Conservation (phyloP, 2,329 filamentous ascomycete genomes). For the Orbilia javanica region DNA sequence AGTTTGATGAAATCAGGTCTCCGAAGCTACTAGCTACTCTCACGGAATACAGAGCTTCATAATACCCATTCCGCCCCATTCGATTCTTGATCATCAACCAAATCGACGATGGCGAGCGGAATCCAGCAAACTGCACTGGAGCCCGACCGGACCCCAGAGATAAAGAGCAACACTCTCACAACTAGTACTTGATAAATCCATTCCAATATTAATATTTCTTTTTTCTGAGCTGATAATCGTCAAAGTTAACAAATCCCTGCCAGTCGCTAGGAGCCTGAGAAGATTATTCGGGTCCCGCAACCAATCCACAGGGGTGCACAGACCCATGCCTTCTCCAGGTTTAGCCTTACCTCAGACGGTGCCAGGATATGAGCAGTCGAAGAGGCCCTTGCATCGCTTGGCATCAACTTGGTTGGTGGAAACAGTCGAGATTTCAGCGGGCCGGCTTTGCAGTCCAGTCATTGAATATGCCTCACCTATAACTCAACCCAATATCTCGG, state of each 20-base stretch:
- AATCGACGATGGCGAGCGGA: too few relatives aligned
- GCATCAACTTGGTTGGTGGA: slow-evolving; percentile 44
- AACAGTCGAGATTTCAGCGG: background rate
- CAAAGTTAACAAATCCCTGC: too few relatives aligned
- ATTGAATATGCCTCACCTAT: slow-evolving; percentile 24
- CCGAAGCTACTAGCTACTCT: too few relatives aligned
- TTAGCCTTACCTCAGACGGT: slow-evolving; percentile 41
- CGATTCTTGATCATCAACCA: too few relatives aligned
- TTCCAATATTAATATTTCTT: too few relatives aligned
- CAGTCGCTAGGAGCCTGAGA: background rate
- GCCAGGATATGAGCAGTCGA: slow-evolving; percentile 1
- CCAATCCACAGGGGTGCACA: background rate
- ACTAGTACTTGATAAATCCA: too few relatives aligned
- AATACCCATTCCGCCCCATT: too few relatives aligned
- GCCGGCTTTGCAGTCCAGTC: background rate
- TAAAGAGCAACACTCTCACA: too few relatives aligned
- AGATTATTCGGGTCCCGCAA: slow-evolving; percentile 7
- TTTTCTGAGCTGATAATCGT: too few relatives aligned
- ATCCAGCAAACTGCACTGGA: too few relatives aligned
- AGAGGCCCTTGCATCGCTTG: slow-evolving; percentile 24
- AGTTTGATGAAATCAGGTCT: background rate
- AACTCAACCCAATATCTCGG: background rate
- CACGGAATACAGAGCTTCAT: too few relatives aligned
- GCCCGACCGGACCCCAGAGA: too few relatives aligned
- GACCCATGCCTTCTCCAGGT: slow-evolving; percentile 15